phyloP scores from a whole-genome alignment of 441 rosid genomes.

The Pelargonium australe region DNA sequence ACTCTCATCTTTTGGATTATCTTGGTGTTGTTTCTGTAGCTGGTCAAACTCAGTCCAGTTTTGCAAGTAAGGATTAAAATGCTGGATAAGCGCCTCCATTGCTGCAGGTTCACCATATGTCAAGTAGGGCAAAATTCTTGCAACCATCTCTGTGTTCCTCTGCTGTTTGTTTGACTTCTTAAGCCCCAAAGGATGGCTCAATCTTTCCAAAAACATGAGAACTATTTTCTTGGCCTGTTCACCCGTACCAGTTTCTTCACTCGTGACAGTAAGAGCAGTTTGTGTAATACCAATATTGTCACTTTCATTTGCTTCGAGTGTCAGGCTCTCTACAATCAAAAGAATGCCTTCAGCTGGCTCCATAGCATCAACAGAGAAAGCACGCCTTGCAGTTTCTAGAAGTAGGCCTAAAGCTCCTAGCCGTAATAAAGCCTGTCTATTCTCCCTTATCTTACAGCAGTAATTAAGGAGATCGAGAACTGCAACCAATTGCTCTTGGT shows the following conservation, averaged over 20 bases:
- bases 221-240: conserved; percentile 99
- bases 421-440: conserved; percentile 76
- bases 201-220: conserved; percentile 94
- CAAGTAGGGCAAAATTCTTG: conserved; percentile 96
- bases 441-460: conserved; percentile 97
- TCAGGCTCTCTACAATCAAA: conserved; percentile 94
- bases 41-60: conserved; percentile 87
- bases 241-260: conserved; percentile 84
- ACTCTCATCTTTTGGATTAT: conserved; percentile 70
- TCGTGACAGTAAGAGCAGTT: conserved; percentile 76
- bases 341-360: conserved; percentile 99
- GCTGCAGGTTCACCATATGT: conserved; percentile 99
- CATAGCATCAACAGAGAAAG: conserved; percentile 99
- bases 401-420: conserved; percentile 94
- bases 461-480: conserved; percentile 97
- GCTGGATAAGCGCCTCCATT: conserved; percentile 95
- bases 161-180: conserved; percentile 98
- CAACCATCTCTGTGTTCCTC: conserved; percentile 99
- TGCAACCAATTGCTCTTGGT: conserved; percentile 92
- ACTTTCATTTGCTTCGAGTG: conserved; percentile 96
- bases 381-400: conserved; percentile 98
- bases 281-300: conserved; percentile 77
- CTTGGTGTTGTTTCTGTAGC: conserved; percentile 72
- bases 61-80: conserved; percentile 82
- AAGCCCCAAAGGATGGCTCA: conserved; percentile 81